phyloP scores from a whole-genome alignment of 768 basidiomycete genomes.

The Rossbeevera mucosa region DNA sequence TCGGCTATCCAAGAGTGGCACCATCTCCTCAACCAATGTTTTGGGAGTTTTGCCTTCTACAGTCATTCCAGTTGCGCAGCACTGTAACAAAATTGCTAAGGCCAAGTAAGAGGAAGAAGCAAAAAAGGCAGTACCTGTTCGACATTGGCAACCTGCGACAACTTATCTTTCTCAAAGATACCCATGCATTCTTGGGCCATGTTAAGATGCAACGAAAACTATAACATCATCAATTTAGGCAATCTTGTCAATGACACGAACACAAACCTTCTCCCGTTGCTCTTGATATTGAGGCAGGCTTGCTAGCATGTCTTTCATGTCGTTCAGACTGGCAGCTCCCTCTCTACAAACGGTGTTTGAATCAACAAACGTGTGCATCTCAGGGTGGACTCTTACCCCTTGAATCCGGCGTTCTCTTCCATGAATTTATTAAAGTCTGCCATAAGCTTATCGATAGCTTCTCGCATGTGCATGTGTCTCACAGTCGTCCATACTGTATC shows the following conservation, averaged over 20 bases:
- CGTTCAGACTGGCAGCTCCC: conserved; percentile 83
- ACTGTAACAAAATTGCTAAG: conserved; percentile 41
- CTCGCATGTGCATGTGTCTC: conserved; percentile 98
- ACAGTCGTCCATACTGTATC: conserved; percentile 91
- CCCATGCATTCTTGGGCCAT: conserved; percentile 99
- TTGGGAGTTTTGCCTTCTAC: conserved; percentile 94
- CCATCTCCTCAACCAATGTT: conserved; percentile 96
- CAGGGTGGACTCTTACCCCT: conserved; percentile 57
- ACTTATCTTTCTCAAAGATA: conserved; percentile 83
- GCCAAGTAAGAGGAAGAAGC: not conserved
- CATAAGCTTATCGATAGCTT: conserved; percentile 97
- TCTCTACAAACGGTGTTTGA: conserved; percentile 40
- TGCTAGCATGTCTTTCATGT: conserved; percentile 99
- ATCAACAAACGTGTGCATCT: conserved; percentile 1
- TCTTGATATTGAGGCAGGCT: conserved; percentile 92
- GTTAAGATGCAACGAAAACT: conserved; percentile 95
- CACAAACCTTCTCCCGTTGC: conserved; percentile 80
- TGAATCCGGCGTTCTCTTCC: conserved; percentile 91
- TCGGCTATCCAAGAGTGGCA: conserved; percentile 85
- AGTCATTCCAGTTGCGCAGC: conserved; percentile 89
- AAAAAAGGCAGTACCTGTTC: conserved; percentile 62
- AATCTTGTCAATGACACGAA: not conserved
- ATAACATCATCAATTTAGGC: conserved; percentile 4
- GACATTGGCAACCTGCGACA: conserved; percentile 78
- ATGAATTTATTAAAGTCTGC: conserved; percentile 92